Evolutionary conservation across 768 basidiomycete genomes (phyloP).

Genomic region (Collybiopsis luxurians): DNA sequence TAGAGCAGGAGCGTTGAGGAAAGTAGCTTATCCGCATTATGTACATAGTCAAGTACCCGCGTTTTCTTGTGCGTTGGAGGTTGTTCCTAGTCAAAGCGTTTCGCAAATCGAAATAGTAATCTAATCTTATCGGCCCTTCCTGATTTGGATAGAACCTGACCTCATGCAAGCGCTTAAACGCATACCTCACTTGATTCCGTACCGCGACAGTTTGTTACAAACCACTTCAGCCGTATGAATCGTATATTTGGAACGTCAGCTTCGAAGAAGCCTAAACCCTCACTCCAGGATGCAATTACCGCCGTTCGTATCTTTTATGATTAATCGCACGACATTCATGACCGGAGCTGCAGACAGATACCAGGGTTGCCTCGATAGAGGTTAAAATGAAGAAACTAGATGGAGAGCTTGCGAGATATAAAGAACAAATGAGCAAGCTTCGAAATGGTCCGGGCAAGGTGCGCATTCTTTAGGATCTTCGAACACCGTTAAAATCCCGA

Average conservation of each 20-base stretch:
- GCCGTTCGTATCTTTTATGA: slow-evolving; percentile 47
- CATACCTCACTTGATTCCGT: no score
- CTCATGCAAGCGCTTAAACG: no score
- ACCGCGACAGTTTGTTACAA: no score
- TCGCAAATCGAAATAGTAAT: no score
- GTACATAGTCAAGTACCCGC: background rate
- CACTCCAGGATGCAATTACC: slow-evolving; percentile 89
- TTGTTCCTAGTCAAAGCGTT: no score
- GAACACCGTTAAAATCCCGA: background rate
- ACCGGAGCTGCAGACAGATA: slow-evolving; percentile 66
- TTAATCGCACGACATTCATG: background rate
- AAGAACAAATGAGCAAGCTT: slow-evolving; percentile 94
- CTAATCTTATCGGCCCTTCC: no score
- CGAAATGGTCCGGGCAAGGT: slow-evolving; percentile 96
- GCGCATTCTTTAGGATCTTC: slow-evolving; percentile 12
- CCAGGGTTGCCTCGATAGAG: slow-evolving; percentile 83
- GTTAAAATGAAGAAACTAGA: slow-evolving; percentile 97
- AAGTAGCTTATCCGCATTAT: no score
- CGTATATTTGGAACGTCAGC: slow-evolving; percentile 78
- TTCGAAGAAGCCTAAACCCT: slow-evolving; percentile 81
- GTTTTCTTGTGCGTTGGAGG: no score
- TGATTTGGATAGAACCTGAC: background rate
- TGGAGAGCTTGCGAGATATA: slow-evolving; percentile 86
- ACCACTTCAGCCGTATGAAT: slow-evolving; percentile 51
- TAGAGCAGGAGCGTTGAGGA: no score